Conservation (phyloP, 805 yeast genomes). For the Myxozyma mucilagina region DNA sequence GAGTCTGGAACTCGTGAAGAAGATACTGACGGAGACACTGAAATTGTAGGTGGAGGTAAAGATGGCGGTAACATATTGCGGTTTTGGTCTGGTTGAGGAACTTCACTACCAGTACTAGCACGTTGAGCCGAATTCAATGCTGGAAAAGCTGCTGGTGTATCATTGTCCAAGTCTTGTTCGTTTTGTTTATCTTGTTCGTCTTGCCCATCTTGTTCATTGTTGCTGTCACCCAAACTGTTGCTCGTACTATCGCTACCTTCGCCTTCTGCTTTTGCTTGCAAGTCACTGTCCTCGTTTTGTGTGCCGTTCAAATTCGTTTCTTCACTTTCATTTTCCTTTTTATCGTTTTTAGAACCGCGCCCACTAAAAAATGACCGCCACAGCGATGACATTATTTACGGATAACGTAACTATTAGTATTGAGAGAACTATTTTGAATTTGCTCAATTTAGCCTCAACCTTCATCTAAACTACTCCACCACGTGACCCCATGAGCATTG, state of each 20-base stretch:
- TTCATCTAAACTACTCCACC: too few relatives aligned
- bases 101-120: background rate
- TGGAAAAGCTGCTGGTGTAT: slow-evolving; percentile 22
- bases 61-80: background rate
- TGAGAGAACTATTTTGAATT: background rate
- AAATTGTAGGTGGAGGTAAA: background rate
- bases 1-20: background rate
- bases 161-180: too few relatives aligned
- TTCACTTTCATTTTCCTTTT: background rate
- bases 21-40: background rate
- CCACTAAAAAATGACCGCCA: background rate
- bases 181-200: too few relatives aligned
- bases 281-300: background rate
- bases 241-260: background rate
- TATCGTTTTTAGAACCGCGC: background rate
- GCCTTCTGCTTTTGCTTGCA: background rate
- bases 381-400: background rate
- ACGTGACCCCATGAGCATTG: too few relatives aligned
- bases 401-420: background rate
- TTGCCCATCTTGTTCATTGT: too few relatives aligned
- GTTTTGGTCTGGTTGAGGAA: background rate
- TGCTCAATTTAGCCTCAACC: background rate
- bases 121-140: slow-evolving; percentile 26
- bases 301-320: background rate
- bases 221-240: too few relatives aligned